Evolutionary conservation across 192 early-diverging fungal genomes (phyloP), one percentile per base, ranked within the genome.

Genomic region (Umbelopsis ramanniana): DNA sequence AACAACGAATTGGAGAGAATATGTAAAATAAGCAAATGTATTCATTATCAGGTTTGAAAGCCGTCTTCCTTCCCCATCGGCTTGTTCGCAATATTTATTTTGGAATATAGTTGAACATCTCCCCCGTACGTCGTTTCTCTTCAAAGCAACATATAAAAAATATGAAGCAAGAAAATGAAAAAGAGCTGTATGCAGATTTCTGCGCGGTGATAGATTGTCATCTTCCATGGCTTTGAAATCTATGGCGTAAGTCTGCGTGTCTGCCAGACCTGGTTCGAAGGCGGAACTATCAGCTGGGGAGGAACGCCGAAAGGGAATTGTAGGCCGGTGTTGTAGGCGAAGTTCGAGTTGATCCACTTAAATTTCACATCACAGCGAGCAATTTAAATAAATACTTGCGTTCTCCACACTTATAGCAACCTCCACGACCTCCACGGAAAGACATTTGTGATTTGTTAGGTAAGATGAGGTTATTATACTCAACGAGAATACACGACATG

Each of bases 381-480:
- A 63, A 63, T 29, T 63, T 15, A 52, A 54, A 57, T 38, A 55
- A 6, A 53, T 70, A 77, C 72, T 70, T 78, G 70, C 76, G 52
- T 78, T 78, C 76, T 74, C 76, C 76, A 78, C 76, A 78, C 72
- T 78, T 78, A 50, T 78, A 78, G 67, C 76, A 78, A 71, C 52
- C 52, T 66, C 74, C 70, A 76, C 73, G 73, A 66, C 48, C 46
- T 29, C 40, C 46, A 78, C 76, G 76, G 69, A 71, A 78, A 73
- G 76, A 78, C 76, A 73, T 73, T 55, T 67, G 26, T 38, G 38
- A 52, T 57, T 71, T 29, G 45, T 69, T 53, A 66, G 52, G 46
- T 53, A 55, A 57, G 46, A 45, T 52, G 55, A 57, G 54, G 37
- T 38, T 38, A 45, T 50, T 69, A 45, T 54, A 66, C 66, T 66